Percentiles rank a stretch among this genome's conserved stretches.
These are phyloP conservation scores for Aspergillus ruber DNA, from an alignment of 2,329 filamentous ascomycete species.

Conservation along the genomic window DNA sequence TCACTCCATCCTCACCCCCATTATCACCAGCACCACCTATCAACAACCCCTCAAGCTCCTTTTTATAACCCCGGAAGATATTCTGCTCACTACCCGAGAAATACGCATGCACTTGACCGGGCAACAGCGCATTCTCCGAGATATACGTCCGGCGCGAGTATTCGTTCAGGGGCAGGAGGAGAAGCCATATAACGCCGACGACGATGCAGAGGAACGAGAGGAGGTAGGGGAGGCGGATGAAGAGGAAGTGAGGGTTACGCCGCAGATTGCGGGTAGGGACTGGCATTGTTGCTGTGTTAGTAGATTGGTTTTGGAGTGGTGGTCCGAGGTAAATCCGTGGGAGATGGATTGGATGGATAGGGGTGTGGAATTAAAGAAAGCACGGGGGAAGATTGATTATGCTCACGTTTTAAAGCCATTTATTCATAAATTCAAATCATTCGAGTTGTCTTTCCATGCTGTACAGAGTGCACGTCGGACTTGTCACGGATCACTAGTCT, in stretches of 20 bases:
- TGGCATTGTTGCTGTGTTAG: conserved; percentile 19
- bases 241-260: conserved; percentile 70
- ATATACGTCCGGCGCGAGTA: conserved; percentile 94
- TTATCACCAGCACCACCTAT: conserved; percentile 23
- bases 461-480: background rate
- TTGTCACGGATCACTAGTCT: background rate
- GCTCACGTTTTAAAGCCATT: conserved; percentile 39
- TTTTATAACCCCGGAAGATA: conserved; percentile 81
- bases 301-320: conserved; percentile 6
- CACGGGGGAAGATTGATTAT: background rate
- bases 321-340: conserved; percentile 5
- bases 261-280: conserved; percentile 51
- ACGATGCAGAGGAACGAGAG: conserved; percentile 78
- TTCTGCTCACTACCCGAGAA: conserved; percentile 95
- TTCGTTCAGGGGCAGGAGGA: conserved; percentile 80
- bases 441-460: conserved; percentile 18
- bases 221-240: conserved; percentile 71
- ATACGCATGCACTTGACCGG: conserved; percentile 95
- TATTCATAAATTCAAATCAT: conserved; percentile 15
- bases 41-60: conserved; percentile 61
- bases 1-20: conserved; percentile 1
- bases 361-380: background rate
- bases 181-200: conserved; percentile 81
- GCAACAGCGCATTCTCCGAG: conserved; percentile 91
- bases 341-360: conserved; percentile 2